Evolutionary conservation across 257 asterid species (phyloP), one percentile per base, ranked within the genome.

Genomic region (Solanum bulbocastanum): DNA sequence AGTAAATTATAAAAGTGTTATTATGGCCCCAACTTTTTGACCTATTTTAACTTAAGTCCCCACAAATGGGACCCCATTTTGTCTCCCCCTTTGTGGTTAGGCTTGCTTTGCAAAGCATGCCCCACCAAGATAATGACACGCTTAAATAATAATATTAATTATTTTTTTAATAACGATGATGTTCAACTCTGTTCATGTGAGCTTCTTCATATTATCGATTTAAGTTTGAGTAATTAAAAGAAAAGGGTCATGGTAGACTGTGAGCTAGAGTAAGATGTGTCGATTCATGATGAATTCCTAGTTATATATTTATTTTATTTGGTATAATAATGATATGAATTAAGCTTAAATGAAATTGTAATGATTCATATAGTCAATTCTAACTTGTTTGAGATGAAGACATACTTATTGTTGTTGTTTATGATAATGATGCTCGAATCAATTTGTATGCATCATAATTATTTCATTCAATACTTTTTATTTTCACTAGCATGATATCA

Each of bases 61-160:
- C 36, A 56, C n/a, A n/a, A 33, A 25, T 81, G 85, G 85, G 68
- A 35, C 66, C 85, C 27, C 16, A 4, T 81, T 27, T 46, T 81
- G 85, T 81, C 85, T 81, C 14, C 30, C 30, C 42, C 85, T 81
- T 81, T 81, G 66, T 79, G 84, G 65, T 42, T 78, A 25, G 13
- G 4, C n/a, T 15, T n/a, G 25, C 84, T 4, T 42, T 42, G 62
- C 65, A 78, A n/a, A 78, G 36, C 40, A 81, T 4, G 42, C 42
- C 20, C 85, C 42, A 46, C 35, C 69, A 30, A 81, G 9, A 78
- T 78, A 78, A 42, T 25, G 15, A 3, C 84, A n/a, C 11, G 42
- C 10, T 40, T 76, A 40, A 76, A 40, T 75, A 37, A 66, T 68
- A 25, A 5, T 66, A 13, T n/a, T 68, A 68, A 68, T 2, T 6